These are phyloP conservation scores for Scolecobasidium constrictum DNA, from an alignment of 2,329 filamentous ascomycete species.

Conservation along the genomic window DNA sequence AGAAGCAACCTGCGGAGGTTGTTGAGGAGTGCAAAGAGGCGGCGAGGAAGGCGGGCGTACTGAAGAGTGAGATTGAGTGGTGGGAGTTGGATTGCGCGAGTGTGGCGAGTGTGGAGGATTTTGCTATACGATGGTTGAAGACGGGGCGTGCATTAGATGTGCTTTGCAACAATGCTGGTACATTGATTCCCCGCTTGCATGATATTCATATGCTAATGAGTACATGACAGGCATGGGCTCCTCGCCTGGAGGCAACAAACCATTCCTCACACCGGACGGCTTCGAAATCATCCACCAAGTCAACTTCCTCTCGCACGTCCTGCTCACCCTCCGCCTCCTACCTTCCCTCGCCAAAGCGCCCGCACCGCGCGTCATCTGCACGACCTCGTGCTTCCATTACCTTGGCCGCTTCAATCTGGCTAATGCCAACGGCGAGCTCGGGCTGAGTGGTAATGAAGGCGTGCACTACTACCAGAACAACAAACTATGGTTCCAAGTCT, in stretches of 20 bases:
- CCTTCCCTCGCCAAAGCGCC: constrained; percentile 17
- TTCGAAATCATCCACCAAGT: constrained; percentile 23
- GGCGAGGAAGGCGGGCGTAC: constrained; percentile 8
- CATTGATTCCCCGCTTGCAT: too few species aligned
- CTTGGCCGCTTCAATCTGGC: constrained; percentile 17
- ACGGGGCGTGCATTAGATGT: constrained; percentile 18
- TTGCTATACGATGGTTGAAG: constrained; percentile 18
- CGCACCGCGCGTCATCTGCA: constrained; percentile 20
- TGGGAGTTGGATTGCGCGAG: constrained; percentile 18
- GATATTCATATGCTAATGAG: too few species aligned
- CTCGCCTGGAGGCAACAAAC: constrained; percentile 10
- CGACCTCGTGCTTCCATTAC: constrained; percentile 20
- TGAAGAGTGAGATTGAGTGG: constrained; percentile 15
- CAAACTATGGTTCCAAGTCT: constrained; percentile 24
- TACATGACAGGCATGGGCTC: constrained; percentile 14
- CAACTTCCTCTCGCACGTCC: constrained; percentile 22
- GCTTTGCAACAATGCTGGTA: constrained; percentile 20
- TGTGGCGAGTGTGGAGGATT: constrained; percentile 17
- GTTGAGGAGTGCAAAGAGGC: constrained; percentile 15
- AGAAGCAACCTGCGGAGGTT: constrained; percentile 15
- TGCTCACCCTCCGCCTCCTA: constrained; percentile 19
- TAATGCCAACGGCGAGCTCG: constrained; percentile 16
- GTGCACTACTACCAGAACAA: constrained; percentile 19
- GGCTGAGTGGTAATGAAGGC: constrained; percentile 4
- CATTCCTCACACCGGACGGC: constrained; percentile 18